Percentiles rank a stretch among this genome's conserved stretches.
phyloP scores from a whole-genome alignment of 371 early-diverging fungal genomes.

The Circinella umbellata region DNA sequence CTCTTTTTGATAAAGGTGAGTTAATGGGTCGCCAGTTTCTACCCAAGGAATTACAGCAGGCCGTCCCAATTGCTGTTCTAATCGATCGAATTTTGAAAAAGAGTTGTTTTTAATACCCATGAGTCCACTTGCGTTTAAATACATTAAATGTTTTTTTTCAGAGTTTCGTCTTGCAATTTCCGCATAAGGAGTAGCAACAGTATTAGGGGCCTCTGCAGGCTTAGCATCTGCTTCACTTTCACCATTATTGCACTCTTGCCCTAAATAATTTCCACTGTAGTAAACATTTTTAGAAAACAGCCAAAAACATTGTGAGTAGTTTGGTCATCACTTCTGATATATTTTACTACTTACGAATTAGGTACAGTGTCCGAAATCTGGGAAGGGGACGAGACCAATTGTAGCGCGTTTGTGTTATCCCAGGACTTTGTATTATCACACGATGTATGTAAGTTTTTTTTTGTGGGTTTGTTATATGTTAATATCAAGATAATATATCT shows the following conservation, averaged over 20 bases:
- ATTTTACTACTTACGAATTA: too few species aligned
- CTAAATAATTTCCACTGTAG: not conserved
- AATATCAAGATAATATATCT: too few species aligned
- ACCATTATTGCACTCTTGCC: not conserved
- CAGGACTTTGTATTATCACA: too few species aligned
- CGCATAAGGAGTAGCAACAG: not conserved
- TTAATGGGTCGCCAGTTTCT: slow-evolving; percentile 57
- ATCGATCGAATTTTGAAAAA: not conserved
- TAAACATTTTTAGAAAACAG: too few species aligned
- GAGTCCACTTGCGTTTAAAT: slow-evolving; percentile 2
- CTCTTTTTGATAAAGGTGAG: slow-evolving; percentile 8
- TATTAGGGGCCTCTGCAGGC: not conserved
- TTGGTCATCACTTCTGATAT: too few species aligned
- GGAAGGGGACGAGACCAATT: too few species aligned
- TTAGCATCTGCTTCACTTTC: not conserved
- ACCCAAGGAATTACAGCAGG: slow-evolving; percentile 61
- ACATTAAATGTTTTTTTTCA: not conserved
- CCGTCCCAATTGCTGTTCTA: slow-evolving; percentile 25
- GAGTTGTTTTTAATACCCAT: not conserved
- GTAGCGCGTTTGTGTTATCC: too few species aligned
- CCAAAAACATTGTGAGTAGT: too few species aligned
- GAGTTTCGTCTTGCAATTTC: slow-evolving; percentile 1
- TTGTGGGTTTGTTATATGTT: too few species aligned
- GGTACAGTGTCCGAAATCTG: too few species aligned
- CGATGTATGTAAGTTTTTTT: too few species aligned